These are phyloP conservation scores for Lithohypha guttulata DNA, from an alignment of 2,329 filamentous ascomycete genomes.

Conservation along the genomic window DNA sequence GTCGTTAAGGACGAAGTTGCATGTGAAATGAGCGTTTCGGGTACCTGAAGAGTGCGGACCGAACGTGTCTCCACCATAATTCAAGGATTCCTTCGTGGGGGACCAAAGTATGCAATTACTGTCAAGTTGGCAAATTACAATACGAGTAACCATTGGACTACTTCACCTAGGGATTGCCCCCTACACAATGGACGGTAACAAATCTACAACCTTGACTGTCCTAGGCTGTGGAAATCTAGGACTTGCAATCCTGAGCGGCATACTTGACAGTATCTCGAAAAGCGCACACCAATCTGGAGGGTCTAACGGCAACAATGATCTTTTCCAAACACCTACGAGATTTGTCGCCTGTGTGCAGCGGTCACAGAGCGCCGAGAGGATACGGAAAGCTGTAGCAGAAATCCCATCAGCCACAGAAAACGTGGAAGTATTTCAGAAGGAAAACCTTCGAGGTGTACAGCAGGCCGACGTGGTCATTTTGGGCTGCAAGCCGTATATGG, in stretches of 20 bases:
- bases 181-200: too few species aligned
- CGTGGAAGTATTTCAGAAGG: slow-evolving; percentile 58
- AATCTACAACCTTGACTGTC: slow-evolving; percentile 54
- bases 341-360: slow-evolving; percentile 76
- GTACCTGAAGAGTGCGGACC: too few species aligned
- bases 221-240: slow-evolving; percentile 63
- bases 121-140: too few species aligned
- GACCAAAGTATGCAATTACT: too few species aligned
- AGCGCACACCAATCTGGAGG: slow-evolving; percentile 22
- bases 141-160: too few species aligned
- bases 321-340: slow-evolving; percentile 53
- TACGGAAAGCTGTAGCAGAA: slow-evolving; percentile 54
- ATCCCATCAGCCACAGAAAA: slow-evolving; percentile 40
- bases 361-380: slow-evolving; percentile 56
- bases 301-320: slow-evolving; percentile 26
- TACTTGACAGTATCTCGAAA: slow-evolving; percentile 58
- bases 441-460: slow-evolving; percentile 58
- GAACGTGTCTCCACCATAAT: too few species aligned
- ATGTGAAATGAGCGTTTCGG: too few species aligned
- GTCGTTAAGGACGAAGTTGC: neutral
- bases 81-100: too few species aligned
- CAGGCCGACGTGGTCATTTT: slow-evolving; percentile 65
- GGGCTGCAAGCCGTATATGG: slow-evolving; percentile 70
- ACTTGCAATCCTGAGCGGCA: slow-evolving; percentile 57
- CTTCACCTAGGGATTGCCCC: too few species aligned